These are phyloP conservation scores for Phytopythium mirpurense DNA, from an alignment of 352 stramenopile species.

Conservation along the genomic window DNA sequence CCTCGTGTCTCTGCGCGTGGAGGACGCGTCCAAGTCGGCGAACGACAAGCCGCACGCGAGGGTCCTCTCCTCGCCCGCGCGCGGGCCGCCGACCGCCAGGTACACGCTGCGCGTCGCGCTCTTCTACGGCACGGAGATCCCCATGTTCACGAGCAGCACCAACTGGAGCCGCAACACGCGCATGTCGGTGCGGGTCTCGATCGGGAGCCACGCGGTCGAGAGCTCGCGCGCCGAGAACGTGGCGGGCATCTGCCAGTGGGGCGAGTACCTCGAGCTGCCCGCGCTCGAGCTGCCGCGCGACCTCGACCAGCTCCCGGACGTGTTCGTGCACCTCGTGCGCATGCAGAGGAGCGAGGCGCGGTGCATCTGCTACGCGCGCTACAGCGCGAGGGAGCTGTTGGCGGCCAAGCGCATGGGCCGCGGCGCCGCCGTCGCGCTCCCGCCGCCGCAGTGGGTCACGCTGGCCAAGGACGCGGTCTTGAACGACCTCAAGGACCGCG, in stretches of 20 bases:
- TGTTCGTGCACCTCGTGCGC: conserved; percentile 73
- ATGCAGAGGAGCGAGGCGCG: conserved; percentile 50
- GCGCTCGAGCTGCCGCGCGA: conserved; percentile 55
- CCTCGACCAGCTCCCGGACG: conserved; percentile 70
- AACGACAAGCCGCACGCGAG: conserved; percentile 63
- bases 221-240: conserved; percentile 55
- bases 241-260: conserved; percentile 70
- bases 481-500: conserved; percentile 72
- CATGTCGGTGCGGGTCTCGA: conserved; percentile 72
- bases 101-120: conserved; percentile 62
- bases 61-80: conserved; percentile 42
- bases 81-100: conserved; percentile 30
- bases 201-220: conserved; percentile 52
- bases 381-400: conserved; percentile 68
- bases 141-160: conserved; percentile 60
- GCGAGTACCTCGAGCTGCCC: conserved; percentile 65
- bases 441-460: conserved; percentile 57
- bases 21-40: conserved; percentile 60
- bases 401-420: conserved; percentile 19
- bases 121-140: conserved; percentile 81
- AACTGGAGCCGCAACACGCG: conserved; percentile 64
- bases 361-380: conserved; percentile 79
- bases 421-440: conserved; percentile 27
- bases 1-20: conserved; percentile 57
- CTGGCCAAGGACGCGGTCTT: conserved; percentile 76